A percentile compares a stretch with the other conserved stretches of the same genome.
Conservation (phyloP, 2,329 filamentous ascomycete genomes). For the Penicillium psychrosexuale region DNA sequence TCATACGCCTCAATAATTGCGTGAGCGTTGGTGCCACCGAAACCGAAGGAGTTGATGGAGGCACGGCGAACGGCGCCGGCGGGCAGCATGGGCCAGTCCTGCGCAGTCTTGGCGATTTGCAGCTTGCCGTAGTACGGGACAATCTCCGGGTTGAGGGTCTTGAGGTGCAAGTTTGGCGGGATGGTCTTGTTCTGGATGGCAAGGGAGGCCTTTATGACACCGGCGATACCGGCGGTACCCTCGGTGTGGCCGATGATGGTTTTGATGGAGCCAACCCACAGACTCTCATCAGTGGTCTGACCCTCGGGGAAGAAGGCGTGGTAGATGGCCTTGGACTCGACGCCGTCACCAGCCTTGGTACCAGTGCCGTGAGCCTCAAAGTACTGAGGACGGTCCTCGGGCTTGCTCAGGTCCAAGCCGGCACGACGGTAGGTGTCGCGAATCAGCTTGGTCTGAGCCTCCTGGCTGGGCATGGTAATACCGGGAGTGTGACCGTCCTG, state of each 20-base stretch:
- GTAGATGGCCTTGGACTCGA: neutral
- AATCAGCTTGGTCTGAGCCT: neutral
- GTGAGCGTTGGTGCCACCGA: too few species aligned
- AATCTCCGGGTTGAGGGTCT: neutral
- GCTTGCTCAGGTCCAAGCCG: neutral
- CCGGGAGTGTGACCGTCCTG: neutral
- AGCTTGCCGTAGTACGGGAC: neutral
- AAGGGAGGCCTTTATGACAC: neutral
- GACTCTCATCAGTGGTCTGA: neutral
- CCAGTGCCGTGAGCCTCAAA: neutral
- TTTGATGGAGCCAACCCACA: neutral
- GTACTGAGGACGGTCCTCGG: neutral
- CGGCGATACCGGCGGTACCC: too few species aligned
- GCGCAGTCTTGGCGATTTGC: neutral
- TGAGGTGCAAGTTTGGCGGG: neutral
- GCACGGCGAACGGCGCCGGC: neutral
- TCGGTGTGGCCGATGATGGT: neutral
- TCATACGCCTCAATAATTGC: neutral
- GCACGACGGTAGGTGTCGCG: neutral
- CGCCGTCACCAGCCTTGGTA: neutral
- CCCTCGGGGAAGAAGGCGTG: neutral
- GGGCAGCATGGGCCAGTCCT: neutral
- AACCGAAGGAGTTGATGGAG: neutral
- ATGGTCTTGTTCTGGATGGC: neutral
- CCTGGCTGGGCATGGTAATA: neutral